Conservation (phyloP, 2,329 filamentous ascomycete species). For the Cladosporium sp. region DNA sequence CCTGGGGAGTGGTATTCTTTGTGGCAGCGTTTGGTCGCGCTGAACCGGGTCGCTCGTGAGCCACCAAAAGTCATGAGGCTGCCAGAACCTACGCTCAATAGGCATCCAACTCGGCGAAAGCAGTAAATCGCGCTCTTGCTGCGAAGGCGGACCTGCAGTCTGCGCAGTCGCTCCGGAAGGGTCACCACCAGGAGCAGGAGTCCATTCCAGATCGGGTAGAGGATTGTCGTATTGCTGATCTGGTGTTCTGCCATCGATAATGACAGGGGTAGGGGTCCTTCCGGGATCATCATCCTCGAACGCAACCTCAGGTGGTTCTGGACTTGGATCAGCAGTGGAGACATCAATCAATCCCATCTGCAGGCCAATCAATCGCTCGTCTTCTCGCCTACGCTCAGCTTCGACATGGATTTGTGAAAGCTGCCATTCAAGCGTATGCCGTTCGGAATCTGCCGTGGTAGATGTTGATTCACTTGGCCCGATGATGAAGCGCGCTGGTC, state of each 20-base stretch:
- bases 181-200: not conserved
- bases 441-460: not conserved
- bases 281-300: not conserved
- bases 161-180: not conserved
- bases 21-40: too few species aligned
- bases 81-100: too few species aligned
- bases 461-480: not conserved
- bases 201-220: not conserved
- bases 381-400: not conserved
- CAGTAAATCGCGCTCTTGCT: not conserved
- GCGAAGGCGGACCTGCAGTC: not conserved
- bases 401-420: not conserved
- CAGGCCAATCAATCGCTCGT: not conserved
- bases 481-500: not conserved
- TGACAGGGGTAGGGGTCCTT: constrained; percentile 4
- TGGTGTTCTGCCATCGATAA: constrained; percentile 3
- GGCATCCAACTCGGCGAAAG: not conserved
- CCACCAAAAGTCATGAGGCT: too few species aligned
- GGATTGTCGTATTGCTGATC: not conserved
- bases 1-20: too few species aligned
- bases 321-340: not conserved
- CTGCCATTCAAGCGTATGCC: not conserved
- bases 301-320: not conserved
- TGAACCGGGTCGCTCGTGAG: too few species aligned
- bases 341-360: not conserved